Percentiles rank a stretch among this genome's conserved stretches.
Evolutionary conservation across 2,329 filamentous ascomycete species (phyloP).

Genomic region (Torrubiella hemipterigena): DNA sequence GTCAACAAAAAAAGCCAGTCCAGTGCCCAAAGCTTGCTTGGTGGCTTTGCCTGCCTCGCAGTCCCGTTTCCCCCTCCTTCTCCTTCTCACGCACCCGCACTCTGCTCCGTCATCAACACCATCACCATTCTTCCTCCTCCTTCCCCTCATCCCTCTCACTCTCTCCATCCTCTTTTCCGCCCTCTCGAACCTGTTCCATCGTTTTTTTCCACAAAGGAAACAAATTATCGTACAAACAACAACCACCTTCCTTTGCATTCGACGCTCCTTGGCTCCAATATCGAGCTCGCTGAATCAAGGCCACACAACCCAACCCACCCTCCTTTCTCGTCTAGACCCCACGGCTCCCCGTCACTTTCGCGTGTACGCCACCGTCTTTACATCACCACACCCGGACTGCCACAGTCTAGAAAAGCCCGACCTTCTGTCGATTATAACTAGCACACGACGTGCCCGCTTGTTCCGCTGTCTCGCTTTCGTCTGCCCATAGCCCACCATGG

Average conservation of each 20-base stretch:
- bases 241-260: conserved; percentile 16
- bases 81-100: conserved; percentile 6
- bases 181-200: no score
- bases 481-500: conserved; percentile 43
- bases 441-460: conserved; percentile 32
- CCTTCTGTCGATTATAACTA: conserved; percentile 13
- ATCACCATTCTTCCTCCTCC: conserved; percentile 29
- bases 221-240: no score
- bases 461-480: conserved; percentile 27
- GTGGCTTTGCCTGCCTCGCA: no score
- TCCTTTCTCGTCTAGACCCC: conserved; percentile 19
- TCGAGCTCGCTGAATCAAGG: conserved; percentile 15
- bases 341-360: neutral
- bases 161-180: conserved; percentile 17
- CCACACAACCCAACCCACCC: conserved; percentile 18
- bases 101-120: conserved; percentile 18
- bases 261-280: conserved; percentile 24
- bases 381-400: no score
- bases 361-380: conserved; percentile 1
- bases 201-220: no score
- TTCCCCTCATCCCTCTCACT: conserved; percentile 25
- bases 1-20: neutral
- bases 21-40: neutral
- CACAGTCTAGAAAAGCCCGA: conserved; percentile 6
- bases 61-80: conserved; percentile 1